Conservation (phyloP, 2,329 filamentous ascomycete species). For the Westerdykella aurantiaca region DNA sequence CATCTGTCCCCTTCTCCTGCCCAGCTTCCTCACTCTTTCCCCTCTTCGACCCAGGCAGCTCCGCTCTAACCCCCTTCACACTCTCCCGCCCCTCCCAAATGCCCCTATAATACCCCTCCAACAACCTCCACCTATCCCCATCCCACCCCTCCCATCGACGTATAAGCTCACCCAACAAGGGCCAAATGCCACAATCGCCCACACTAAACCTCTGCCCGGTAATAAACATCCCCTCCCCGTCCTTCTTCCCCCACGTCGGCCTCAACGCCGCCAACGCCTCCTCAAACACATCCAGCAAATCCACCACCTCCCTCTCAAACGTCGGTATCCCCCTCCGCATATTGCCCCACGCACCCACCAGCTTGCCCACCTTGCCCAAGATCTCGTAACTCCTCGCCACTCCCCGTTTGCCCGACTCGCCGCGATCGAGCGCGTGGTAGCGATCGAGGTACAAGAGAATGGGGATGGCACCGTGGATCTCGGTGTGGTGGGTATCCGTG, state of each 20-base stretch:
- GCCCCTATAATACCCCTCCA: constrained; percentile 23
- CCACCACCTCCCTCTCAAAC: neutral
- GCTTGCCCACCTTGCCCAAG: neutral
- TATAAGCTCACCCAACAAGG: constrained; percentile 23
- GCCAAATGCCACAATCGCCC: constrained; percentile 33
- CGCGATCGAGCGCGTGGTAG: constrained; percentile 21
- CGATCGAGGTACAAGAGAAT: constrained; percentile 34
- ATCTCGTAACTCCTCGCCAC: neutral
- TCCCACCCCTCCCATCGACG: constrained; percentile 19
- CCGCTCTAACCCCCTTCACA: constrained; percentile 18
- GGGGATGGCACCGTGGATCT: constrained; percentile 18
- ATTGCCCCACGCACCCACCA: neutral
- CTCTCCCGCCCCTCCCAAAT: constrained; percentile 31
- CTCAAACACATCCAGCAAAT: neutral
- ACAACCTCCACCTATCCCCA: constrained; percentile 12
- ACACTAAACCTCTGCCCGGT: constrained; percentile 27
- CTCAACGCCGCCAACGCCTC: neutral
- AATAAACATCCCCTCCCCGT: constrained; percentile 12
- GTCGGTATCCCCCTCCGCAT: neutral
- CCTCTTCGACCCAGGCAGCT: constrained; percentile 11
- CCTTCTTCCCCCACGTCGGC: too few species aligned
- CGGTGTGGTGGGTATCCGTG: constrained; percentile 29
- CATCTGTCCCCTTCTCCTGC: neutral
- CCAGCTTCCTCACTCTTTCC: neutral
- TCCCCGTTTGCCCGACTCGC: constrained; percentile 4